Evolutionary conservation across 257 asterid genomes (phyloP).

Genomic region (Mentha longifolia): DNA sequence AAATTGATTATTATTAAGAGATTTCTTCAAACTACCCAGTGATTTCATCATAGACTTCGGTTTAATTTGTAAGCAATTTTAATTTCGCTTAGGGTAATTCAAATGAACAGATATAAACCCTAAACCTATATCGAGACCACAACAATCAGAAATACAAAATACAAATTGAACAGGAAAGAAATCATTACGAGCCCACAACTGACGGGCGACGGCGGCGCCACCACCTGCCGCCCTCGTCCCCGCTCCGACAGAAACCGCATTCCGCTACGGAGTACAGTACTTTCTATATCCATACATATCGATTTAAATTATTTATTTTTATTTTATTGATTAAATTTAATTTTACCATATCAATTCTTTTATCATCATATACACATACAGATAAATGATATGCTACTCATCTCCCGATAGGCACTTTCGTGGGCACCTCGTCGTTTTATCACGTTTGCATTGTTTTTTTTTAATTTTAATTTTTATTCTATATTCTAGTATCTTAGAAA

Average conservation of each 20-base stretch:
- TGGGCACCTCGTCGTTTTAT: no score
- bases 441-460: no score
- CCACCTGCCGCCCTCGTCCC: neutral
- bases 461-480: no score
- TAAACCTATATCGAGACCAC: neutral
- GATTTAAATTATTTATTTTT: no score
- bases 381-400: no score
- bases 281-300: no score
- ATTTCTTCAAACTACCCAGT: neutral
- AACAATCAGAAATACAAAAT: neutral
- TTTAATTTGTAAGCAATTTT: neutral
- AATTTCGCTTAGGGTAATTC: neutral
- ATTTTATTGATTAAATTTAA: no score
- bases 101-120: neutral
- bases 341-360: no score
- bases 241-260: neutral
- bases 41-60: neutral
- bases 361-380: no score
- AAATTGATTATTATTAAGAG: neutral
- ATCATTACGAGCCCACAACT: neutral
- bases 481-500: no score
- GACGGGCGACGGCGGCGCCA: neutral
- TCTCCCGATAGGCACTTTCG: no score
- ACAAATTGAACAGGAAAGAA: conserved; percentile 4
- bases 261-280: neutral